These are phyloP conservation scores for Pelargonium myrrhifolium DNA, from an alignment of 441 rosid species.

Conservation along the genomic window DNA sequence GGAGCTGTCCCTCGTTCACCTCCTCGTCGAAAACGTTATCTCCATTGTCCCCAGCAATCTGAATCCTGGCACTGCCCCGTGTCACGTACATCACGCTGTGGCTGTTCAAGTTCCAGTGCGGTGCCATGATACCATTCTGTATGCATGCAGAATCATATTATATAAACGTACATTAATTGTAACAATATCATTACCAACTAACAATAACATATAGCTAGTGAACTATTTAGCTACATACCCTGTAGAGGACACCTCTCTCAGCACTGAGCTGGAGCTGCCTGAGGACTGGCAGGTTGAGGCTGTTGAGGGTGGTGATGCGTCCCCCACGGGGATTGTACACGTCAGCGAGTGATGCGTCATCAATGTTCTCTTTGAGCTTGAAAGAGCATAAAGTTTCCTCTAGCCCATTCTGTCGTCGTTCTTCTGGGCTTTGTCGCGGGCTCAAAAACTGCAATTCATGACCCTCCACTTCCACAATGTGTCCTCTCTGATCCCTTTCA, in stretches of 20 bases:
- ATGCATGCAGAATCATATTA: neutral
- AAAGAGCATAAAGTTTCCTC: slow-evolving; percentile 48
- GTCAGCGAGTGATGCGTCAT: slow-evolving; percentile 38
- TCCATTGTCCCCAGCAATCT: slow-evolving; percentile 18
- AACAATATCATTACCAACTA: too few species aligned
- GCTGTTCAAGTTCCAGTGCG: slow-evolving; percentile 23
- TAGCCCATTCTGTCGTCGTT: slow-evolving; percentile 26
- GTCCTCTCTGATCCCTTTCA: slow-evolving; percentile 29
- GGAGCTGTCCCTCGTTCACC: slow-evolving; percentile 23
- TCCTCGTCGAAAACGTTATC: slow-evolving; percentile 16
- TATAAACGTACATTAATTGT: too few species aligned
- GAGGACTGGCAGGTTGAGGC: slow-evolving; percentile 41
- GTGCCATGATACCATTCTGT: slow-evolving; percentile 23
- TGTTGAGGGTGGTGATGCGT: slow-evolving; percentile 36
- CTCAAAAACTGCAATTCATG: slow-evolving; percentile 16
- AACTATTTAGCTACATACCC: slow-evolving; percentile 19
- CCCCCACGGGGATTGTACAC: slow-evolving; percentile 45
- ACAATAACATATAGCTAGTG: too few species aligned
- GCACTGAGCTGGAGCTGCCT: slow-evolving; percentile 38
- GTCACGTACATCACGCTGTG: slow-evolving; percentile 20
- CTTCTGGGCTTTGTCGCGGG: slow-evolving; percentile 9
- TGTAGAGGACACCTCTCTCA: slow-evolving; percentile 39
- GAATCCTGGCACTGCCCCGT: slow-evolving; percentile 19
- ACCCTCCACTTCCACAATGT: slow-evolving; percentile 32
- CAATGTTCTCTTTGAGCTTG: slow-evolving; percentile 30